A percentile compares a stretch with the other conserved stretches of the same genome.
Evolutionary conservation across 805 yeast species (phyloP).

Genomic region (Candida xyloterini): DNA sequence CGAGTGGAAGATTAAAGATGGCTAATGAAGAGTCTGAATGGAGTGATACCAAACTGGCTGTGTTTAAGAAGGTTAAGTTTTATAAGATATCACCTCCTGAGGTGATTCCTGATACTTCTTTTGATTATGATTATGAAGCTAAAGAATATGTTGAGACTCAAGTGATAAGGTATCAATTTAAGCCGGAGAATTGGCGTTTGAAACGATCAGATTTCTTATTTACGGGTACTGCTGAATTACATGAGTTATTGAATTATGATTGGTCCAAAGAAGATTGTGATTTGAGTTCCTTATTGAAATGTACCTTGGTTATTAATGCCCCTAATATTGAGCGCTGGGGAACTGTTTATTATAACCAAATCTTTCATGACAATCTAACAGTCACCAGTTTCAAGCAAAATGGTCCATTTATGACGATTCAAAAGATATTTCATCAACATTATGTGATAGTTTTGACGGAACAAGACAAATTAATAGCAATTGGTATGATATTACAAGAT

Average conservation of each 20-base stretch:
- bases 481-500: slow-evolving; percentile 28
- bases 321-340: slow-evolving; percentile 18
- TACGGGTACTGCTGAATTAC: slow-evolving; percentile 24
- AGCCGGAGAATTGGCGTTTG: slow-evolving; percentile 16
- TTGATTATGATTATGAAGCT: slow-evolving; percentile 2
- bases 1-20: slow-evolving; percentile 8
- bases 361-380: slow-evolving; percentile 10
- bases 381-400: slow-evolving; percentile 15
- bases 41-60: slow-evolving; percentile 23
- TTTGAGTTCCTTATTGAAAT: slow-evolving; percentile 14
- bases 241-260: slow-evolving; percentile 18
- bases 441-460: slow-evolving; percentile 23
- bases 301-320: slow-evolving; percentile 16
- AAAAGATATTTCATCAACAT: slow-evolving; percentile 21
- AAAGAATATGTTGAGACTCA: slow-evolving; percentile 12
- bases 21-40: slow-evolving; percentile 16
- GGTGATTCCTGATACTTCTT: slow-evolving; percentile 11
- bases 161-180: slow-evolving; percentile 16
- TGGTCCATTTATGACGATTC: slow-evolving; percentile 22
- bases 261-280: not conserved
- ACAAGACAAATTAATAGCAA: slow-evolving; percentile 15
- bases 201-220: slow-evolving; percentile 20
- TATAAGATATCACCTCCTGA: slow-evolving; percentile 27
- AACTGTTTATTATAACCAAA: slow-evolving; percentile 10
- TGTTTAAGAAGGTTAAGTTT: slow-evolving; percentile 26